Conservation (phyloP, 352 stramenopile genomes). For the Globisporangium nodosum region DNA sequence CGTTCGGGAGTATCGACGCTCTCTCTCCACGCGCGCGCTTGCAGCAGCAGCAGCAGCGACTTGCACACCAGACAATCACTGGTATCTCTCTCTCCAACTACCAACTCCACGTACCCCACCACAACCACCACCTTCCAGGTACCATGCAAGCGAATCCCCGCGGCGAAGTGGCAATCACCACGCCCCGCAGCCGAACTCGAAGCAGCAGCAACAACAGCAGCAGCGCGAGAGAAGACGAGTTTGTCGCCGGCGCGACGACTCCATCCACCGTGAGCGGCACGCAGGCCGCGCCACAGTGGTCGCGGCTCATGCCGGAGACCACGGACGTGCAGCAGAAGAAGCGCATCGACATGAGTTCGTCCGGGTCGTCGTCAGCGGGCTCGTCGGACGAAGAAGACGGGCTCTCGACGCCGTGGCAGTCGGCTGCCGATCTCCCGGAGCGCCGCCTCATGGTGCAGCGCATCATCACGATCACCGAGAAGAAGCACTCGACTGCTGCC, state of each 20-base stretch:
- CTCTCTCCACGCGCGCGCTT: background rate
- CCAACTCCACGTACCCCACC: no score
- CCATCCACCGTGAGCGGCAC: slow-evolving; percentile 22
- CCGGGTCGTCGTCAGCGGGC: slow-evolving; percentile 8
- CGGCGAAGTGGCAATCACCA: slow-evolving; percentile 3
- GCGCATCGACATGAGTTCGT: slow-evolving; percentile 17
- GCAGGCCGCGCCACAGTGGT: slow-evolving; percentile 20
- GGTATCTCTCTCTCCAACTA: no score
- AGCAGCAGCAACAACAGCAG: slow-evolving; percentile 9
- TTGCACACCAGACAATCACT: no score
- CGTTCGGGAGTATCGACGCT: slow-evolving; percentile 5
- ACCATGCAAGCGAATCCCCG: background rate
- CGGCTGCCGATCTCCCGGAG: slow-evolving; percentile 69
- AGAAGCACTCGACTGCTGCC: slow-evolving; percentile 34
- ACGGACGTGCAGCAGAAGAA: slow-evolving; percentile 11
- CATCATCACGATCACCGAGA: slow-evolving; percentile 80
- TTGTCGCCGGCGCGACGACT: slow-evolving; percentile 8
- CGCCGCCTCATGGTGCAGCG: slow-evolving; percentile 80
- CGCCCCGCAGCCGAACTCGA: background rate
- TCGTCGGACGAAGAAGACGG: slow-evolving; percentile 10
- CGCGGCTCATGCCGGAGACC: slow-evolving; percentile 23
- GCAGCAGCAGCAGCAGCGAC: no score
- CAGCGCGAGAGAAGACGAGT: background rate
- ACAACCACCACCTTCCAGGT: no score
- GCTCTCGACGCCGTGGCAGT: slow-evolving; percentile 79